Base-by-base conservation (phyloP, 1,139 yeast species). In the Candida labiduridarum region DNA sequence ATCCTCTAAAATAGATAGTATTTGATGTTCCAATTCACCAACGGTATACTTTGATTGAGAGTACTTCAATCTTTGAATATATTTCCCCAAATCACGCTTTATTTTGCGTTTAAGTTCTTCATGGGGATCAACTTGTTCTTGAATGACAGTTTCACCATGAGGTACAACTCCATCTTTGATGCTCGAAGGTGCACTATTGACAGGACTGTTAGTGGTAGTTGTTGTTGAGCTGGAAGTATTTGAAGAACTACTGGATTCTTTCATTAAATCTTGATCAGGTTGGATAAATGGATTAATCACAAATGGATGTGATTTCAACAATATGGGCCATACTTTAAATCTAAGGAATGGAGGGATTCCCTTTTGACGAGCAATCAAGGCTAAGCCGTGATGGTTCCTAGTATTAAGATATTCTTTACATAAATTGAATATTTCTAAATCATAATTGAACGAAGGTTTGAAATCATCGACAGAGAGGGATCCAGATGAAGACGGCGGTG, bases 341-440 rank as follows among this genome's bases (percentile, higher is more conserved):
- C 98, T 77, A 49, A 90, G 73, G 54, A 84, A 80, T 0, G 96
- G 96, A 1, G 97, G 97, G 25, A 91, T 74, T 2, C 98, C 97
- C 54, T 84, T 78, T 59, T 87, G 92, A 55, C 97, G 76, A 2
- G 96, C 92, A 14, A 92, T 71, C 55, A 85, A 74, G 0, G 97
- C 96, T 46, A 92, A 70, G 1, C 88, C 89, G 45, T 83, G 84
- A 50, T 82, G 79, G 62, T 87, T 84, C 50, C 75, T 75, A 38
- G 74, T 73, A 46, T 71, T 71, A 18, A 85, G 68, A 58, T 77
- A 84, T 36, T 59, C 56, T 49, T 69, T 67, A 55, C 76, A 72
- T 49, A 69, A 66, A 49, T 62, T 65, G 57, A 74, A 74, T 10
- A 76, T 52, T 43, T 73, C 78, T 46, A 68, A 62, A 53, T 76